Evolutionary conservation across 2,329 filamentous ascomycete species (phyloP).

Genomic region (Phaeophleospora eucalypticola): DNA sequence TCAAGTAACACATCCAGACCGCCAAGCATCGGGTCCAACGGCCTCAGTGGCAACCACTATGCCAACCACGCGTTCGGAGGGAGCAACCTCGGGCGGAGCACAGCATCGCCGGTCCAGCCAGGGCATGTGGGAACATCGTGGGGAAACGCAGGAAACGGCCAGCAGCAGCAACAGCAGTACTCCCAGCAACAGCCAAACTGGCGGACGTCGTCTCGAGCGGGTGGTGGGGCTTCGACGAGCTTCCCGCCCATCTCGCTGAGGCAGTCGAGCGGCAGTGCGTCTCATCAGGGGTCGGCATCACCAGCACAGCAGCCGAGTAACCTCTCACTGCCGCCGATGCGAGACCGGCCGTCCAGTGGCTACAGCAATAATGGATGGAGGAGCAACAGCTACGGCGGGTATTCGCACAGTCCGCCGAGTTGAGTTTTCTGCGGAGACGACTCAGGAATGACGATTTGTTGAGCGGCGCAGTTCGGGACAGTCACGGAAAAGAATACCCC

Average conservation of each 20-base stretch:
- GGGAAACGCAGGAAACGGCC: not conserved
- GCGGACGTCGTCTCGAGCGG: not conserved
- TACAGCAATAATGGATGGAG: constrained; percentile 4
- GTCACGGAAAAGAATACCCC: not conserved
- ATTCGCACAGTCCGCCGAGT: constrained; percentile 7
- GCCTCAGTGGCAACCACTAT: not conserved
- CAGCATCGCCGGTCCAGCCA: not conserved
- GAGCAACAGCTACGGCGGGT: constrained; percentile 1
- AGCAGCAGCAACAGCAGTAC: no score
- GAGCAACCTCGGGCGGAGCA: not conserved
- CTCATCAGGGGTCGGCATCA: not conserved
- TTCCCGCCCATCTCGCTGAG: not conserved
- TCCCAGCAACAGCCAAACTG: not conserved
- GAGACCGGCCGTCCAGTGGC: not conserved
- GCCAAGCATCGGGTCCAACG: constrained; percentile 5
- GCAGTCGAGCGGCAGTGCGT: not conserved
- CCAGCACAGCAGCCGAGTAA: constrained; percentile 3
- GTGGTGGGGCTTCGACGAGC: not conserved
- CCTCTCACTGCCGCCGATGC: constrained; percentile 1
- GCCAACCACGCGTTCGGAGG: not conserved
- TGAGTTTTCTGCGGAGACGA: not conserved
- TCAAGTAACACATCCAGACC: constrained; percentile 19
- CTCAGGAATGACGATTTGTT: no score
- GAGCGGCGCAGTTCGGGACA: no score
- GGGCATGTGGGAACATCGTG: not conserved